A percentile compares a stretch with the other conserved stretches of the same genome.
Conservation (phyloP, 441 rosid genomes). For the Bocquillonia castaneifolia region DNA sequence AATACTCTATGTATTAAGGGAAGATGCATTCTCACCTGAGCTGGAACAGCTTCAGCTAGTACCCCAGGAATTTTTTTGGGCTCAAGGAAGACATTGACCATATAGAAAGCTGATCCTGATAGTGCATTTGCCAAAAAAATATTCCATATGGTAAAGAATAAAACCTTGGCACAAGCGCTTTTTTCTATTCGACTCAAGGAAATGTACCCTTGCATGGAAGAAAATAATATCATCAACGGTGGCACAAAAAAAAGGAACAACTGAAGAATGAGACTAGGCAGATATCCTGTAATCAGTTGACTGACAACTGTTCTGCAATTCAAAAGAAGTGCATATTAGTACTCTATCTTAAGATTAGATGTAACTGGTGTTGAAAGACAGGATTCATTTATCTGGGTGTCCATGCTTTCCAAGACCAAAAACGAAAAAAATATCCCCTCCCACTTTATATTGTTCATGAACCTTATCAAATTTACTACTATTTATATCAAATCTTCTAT, state of each 20-base stretch:
- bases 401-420: not conserved
- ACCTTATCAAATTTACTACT: not conserved
- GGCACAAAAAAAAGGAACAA: constrained; percentile 56
- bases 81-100: constrained; percentile 55
- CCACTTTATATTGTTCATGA: not conserved
- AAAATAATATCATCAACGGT: constrained; percentile 61
- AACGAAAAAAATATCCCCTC: not conserved
- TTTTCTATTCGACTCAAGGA: constrained; percentile 65
- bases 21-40: constrained; percentile 51
- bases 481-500: not conserved
- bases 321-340: constrained; percentile 21
- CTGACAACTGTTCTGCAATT: constrained; percentile 60
- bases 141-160: constrained; percentile 78
- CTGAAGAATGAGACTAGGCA: constrained; percentile 81
- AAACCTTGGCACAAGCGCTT: constrained; percentile 73
- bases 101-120: constrained; percentile 75
- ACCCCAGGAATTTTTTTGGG: constrained; percentile 66
- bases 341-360: constrained; percentile 8
- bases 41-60: constrained; percentile 80
- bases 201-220: constrained; percentile 73
- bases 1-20: not conserved
- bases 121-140: constrained; percentile 76
- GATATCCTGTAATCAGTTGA: constrained; percentile 84
- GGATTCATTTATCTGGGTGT: not conserved
- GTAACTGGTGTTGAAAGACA: constrained; percentile 1